Conservation (phyloP, 2,329 filamentous ascomycete species). For the Diplodia scrobiculata region DNA sequence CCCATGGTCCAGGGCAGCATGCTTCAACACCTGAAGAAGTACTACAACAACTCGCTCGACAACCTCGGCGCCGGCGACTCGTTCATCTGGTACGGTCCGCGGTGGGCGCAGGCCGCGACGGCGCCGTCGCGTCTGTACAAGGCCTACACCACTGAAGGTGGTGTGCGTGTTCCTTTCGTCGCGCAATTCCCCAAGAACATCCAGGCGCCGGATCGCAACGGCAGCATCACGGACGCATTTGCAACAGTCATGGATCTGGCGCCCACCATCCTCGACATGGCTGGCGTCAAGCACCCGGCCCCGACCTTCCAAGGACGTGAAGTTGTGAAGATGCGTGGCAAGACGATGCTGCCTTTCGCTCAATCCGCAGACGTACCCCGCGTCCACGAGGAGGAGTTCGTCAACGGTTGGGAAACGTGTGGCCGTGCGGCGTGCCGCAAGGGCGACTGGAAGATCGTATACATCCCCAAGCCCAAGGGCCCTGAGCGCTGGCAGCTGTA, state of each 20-base stretch:
- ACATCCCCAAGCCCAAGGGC: slow-evolving; percentile 59
- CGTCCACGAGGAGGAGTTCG: slow-evolving; percentile 56
- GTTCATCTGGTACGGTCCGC: slow-evolving; percentile 63
- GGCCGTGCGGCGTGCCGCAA: slow-evolving; percentile 58
- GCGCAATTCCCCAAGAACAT: slow-evolving; percentile 39
- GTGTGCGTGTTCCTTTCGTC: slow-evolving; percentile 58
- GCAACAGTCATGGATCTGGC: slow-evolving; percentile 51
- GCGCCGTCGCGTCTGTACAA: slow-evolving; percentile 56
- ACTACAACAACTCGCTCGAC: slow-evolving; percentile 61
- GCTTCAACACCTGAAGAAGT: slow-evolving; percentile 58
- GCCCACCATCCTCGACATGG: slow-evolving; percentile 52
- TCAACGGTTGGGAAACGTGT: slow-evolving; percentile 61
- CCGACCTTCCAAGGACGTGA: slow-evolving; percentile 56
- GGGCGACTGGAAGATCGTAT: slow-evolving; percentile 61
- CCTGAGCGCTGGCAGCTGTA: slow-evolving; percentile 62
- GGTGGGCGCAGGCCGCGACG: slow-evolving; percentile 59
- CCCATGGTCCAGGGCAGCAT: slow-evolving; percentile 59
- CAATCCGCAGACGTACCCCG: slow-evolving; percentile 36
- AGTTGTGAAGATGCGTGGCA: slow-evolving; percentile 56
- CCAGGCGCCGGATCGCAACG: slow-evolving; percentile 31
- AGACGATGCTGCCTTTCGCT: slow-evolving; percentile 52
- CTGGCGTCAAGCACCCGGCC: slow-evolving; percentile 55
- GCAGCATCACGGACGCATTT: slow-evolving; percentile 55
- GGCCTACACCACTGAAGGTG: slow-evolving; percentile 51
- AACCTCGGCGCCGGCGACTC: slow-evolving; percentile 61